phyloP scores from a whole-genome alignment of 805 yeast genomes.

The Tetrapisispora fleetii region DNA sequence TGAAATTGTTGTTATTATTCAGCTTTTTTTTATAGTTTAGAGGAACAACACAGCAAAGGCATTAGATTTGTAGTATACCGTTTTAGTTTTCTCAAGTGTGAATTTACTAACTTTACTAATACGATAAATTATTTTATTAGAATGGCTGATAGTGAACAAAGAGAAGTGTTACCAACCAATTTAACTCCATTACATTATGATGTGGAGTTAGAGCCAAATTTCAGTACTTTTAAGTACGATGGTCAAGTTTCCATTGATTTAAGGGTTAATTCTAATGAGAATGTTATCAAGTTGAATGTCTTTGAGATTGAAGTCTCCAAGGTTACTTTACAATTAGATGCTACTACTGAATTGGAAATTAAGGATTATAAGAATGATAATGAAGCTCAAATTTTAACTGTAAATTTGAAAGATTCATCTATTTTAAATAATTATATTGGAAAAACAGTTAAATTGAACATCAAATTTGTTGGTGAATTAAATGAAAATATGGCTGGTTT shows the following conservation, averaged over 20 bases:
- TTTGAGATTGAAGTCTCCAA: constrained; percentile 53
- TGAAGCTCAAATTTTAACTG: constrained; percentile 52
- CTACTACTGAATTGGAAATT: constrained; percentile 35
- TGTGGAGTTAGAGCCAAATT: constrained; percentile 52
- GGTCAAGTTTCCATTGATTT: constrained; percentile 49
- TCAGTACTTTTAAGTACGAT: constrained; percentile 47
- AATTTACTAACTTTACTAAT: neutral
- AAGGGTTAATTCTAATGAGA: constrained; percentile 36
- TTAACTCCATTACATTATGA: constrained; percentile 71
- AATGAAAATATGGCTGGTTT: constrained; percentile 79
- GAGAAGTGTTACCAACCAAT: constrained; percentile 46
- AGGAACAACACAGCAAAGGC: neutral
- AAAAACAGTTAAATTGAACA: constrained; percentile 32
- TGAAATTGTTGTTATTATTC: too few species aligned
- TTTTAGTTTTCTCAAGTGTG: too few species aligned
- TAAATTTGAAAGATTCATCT: neutral
- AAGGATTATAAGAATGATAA: constrained; percentile 23
- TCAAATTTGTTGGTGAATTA: constrained; percentile 52
- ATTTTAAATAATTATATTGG: constrained; percentile 41
- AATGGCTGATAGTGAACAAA: constrained; percentile 8
- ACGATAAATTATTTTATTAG: neutral
- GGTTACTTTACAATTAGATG: constrained; percentile 33
- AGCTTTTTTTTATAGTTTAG: too few species aligned
- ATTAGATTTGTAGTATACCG: too few species aligned
- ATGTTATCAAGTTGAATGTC: constrained; percentile 47